Evolutionary conservation across 192 early-diverging fungal species (phyloP), one percentile per base, ranked within the genome.

Genomic region (Chytriomyces sp.): DNA sequence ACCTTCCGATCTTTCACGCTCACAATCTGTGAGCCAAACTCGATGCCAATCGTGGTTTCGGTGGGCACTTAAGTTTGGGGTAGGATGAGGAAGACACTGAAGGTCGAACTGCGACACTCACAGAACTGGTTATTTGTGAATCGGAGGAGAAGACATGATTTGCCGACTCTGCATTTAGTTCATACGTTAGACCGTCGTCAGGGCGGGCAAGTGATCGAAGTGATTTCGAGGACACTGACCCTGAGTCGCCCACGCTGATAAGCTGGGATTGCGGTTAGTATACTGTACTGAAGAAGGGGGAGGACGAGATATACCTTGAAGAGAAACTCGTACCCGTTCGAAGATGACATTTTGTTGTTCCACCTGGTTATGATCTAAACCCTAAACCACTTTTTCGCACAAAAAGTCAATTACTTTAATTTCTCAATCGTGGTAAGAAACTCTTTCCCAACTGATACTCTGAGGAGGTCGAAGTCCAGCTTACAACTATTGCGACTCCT

Each of bases 1-100:
- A 96, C 89, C 73, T 88, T 84, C 70, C 93, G 94, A 57, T 88
- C 88, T 64, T 91, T 89, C 17, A 78, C 66, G 54, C 31, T 69
- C n/a, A 68, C 58, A 25, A 78, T 76, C 41, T 79, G 74, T 14
- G 66, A 72, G 19, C 78, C 78, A 54, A 79, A 79, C 39, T 79
- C 78, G 59, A 79, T 79, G 19, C 78, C 78, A 41, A 79, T 78
- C n/a, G 77, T 78, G 7, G 77, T 78, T 72, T 78, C 77, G 10
- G 77, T 78, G 6, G 75, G 71, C 33, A 63, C 71, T 73, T 38
- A 41, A 49, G 49, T 32, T 6, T 38, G 25, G 25, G 65, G 40
- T 33, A 30, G 74, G 22, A 26, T 64, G 8, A 10, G 19, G n/a
- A 39, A n/a, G 52, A 12, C 28, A 49, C 14, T 38, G 17, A 22